Evolutionary conservation across 1,284 basidiomycete genomes (phyloP), one percentile per base, ranked within the genome.

Genomic region (Microbotryum scabiosae): DNA sequence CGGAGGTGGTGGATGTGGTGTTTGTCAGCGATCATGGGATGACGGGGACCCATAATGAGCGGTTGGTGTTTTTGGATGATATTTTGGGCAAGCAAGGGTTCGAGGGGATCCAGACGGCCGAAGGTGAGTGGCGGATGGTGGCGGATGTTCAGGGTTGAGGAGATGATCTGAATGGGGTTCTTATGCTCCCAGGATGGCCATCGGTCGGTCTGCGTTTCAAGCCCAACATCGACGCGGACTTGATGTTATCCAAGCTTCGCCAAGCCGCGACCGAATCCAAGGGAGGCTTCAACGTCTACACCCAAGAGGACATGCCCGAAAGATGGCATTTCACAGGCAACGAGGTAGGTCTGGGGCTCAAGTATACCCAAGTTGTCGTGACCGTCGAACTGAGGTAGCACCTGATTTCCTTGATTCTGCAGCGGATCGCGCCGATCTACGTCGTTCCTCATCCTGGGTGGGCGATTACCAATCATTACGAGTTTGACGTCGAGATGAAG

Each of bases 1-100:
- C 82, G 1, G 81, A 86, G 44, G 86, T 94, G 30, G 85, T 93
- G 32, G 88, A 96, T 73, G 79, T 96, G 30, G 80, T 94, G 28
- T 90, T 93, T 69, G 88, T 96, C 55, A 88, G 85, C 61, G 92
- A 96, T 74, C 91, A 96, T 72, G 92, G 91, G 4, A 94, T 96
- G 91, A 59, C 52, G 2, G 57, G 56, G 68, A 93, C 90, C 9
- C 85, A 83, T 64, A 81, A 87, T 66, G 82, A 85, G 0, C 81
- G 85, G 53, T 78, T 84, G 56, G 78, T 94, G 44, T 90, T 85
- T 74, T 78, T 96, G 55, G 90, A 96, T 73, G 84, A 88, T 62
- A 82, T 91, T 60, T 77, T 93, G n/a, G 88, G 86, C 0, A 67
- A 75, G 30, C 83, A 86, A 1, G 85, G 84, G 2, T 79, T 82